Base-by-base conservation (phyloP, 2,329 filamentous ascomycete genomes). In the Apiospora sp. region DNA sequence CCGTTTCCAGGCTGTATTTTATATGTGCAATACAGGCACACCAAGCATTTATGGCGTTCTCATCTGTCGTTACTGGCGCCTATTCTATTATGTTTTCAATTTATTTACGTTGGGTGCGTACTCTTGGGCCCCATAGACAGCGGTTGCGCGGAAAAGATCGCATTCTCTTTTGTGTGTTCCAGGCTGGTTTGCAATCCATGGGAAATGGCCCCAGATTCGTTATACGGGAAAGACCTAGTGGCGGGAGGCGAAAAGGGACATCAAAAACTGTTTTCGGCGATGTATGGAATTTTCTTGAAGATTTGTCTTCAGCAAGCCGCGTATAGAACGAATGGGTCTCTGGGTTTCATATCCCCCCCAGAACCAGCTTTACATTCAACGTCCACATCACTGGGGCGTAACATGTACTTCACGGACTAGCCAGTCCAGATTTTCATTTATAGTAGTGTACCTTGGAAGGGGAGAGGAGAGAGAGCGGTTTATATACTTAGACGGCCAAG, bases 1-100 rank as follows among this genome's bases (percentile, higher is more conserved):
- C 54, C 16, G 14, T 61, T 5, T 37, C 8, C 54, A 30, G 58
- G 30, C 30, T 64, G 19, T 64, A 30, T 41, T 64, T 14, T 64
- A 41, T 10, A 64, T 41, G 19, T 64, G 34, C 58, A 41, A 34
- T 22, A 41, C 19, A 64, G 58, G 34, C 34, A 41, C 34, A 41
- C 19, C 34, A n/a, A 64, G 58, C 58, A 64, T 64, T 41, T 3
- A 24, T 41, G 58, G 58, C 30, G 58, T 64, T 64, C 58, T 41
- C 58, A 64, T 22, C 58, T 64, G 58, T 64, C 58, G 58, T 64
- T 64, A 64, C 58, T 22, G 58, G 58, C 58, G 58, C 58, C 58
- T 41, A 24, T 64, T 64, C 22, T 34, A 64, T 64, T 64, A 8
- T 14, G 4, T 34, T 64, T 64, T 41, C 58, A 7, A 24, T 64